Percentiles rank a stretch among this genome's conserved stretches.
These are phyloP conservation scores for Globisporangium radiosum DNA, from an alignment of 352 stramenopile species.

Conservation along the genomic window DNA sequence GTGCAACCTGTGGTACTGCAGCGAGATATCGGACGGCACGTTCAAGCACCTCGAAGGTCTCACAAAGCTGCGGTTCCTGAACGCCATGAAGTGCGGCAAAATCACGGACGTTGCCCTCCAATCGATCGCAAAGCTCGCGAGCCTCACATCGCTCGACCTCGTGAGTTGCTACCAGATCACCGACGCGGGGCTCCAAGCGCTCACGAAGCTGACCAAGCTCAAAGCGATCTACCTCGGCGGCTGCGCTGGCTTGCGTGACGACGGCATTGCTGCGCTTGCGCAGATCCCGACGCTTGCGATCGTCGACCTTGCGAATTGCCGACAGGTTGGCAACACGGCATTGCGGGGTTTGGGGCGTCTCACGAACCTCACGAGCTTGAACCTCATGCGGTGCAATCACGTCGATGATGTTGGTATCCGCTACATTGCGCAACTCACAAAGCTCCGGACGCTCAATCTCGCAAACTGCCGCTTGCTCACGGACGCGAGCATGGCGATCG, in stretches of 20 bases:
- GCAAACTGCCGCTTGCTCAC: constrained; percentile 78
- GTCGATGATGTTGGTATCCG: constrained; percentile 51
- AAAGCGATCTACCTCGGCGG: constrained; percentile 60
- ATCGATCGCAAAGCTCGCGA: constrained; percentile 42
- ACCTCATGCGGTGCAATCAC: constrained; percentile 77
- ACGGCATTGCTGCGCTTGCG: constrained; percentile 41
- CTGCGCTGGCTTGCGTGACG: constrained; percentile 48
- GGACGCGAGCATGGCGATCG: constrained; percentile 29
- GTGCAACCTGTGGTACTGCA: constrained; percentile 81
- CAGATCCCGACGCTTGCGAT: constrained; percentile 41
- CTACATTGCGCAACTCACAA: constrained; percentile 32
- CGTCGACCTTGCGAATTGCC: constrained; percentile 70
- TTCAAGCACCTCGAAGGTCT: constrained; percentile 48
- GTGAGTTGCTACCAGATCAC: constrained; percentile 74
- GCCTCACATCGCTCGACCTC: constrained; percentile 65
- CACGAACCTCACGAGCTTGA: constrained; percentile 55
- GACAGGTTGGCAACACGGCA: constrained; percentile 60
- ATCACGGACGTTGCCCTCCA: constrained; percentile 42
- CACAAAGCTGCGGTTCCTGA: constrained; percentile 61
- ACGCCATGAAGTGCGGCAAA: constrained; percentile 79
- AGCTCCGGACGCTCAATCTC: constrained; percentile 69
- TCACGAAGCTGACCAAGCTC: constrained; percentile 37
- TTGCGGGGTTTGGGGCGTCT: constrained; percentile 49
- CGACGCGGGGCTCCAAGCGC: constrained; percentile 33
- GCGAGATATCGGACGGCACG: constrained; percentile 59